These are phyloP conservation scores for Edaphochlamys debaryana DNA, from an alignment of 139 green algal genomes.

Conservation along the genomic window DNA sequence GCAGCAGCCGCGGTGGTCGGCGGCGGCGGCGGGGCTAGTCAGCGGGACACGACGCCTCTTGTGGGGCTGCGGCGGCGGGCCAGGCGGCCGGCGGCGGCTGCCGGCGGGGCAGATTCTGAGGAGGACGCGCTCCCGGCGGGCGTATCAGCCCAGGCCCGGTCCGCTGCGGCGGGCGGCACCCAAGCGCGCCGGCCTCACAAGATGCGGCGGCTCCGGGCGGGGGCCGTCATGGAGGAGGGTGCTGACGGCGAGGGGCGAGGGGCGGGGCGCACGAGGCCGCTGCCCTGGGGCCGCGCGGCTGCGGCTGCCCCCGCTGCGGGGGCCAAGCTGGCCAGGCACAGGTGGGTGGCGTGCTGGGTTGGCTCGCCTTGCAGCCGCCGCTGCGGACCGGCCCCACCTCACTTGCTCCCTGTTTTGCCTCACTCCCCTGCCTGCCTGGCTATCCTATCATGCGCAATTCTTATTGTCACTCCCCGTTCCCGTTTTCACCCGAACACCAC, in stretches of 20 bases:
- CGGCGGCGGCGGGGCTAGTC: not conserved
- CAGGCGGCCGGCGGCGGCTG: not conserved
- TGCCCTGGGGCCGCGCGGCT: not conserved
- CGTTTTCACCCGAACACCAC: no score
- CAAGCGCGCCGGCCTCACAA: not conserved
- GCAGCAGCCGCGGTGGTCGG: not conserved
- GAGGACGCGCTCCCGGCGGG: not conserved
- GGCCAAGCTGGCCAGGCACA: not conserved
- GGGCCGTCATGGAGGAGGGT: not conserved
- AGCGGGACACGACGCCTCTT: slow-evolving; percentile 12
- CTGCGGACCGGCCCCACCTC: no score
- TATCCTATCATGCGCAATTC: no score
- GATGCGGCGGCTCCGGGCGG: slow-evolving; percentile 9
- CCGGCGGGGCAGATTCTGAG: not conserved
- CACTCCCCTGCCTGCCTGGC: no score
- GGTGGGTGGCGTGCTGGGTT: not conserved
- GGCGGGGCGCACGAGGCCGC: not conserved
- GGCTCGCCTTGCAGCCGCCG: no score
- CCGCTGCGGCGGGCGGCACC: not conserved
- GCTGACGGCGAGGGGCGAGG: not conserved
- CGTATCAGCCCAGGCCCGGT: not conserved
- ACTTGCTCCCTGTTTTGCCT: no score
- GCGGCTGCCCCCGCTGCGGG: no score
- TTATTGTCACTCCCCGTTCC: no score
- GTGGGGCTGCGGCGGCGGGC: not conserved